phyloP scores from a whole-genome alignment of 2,329 filamentous ascomycete genomes.

The Rasamsonia emersonii region DNA sequence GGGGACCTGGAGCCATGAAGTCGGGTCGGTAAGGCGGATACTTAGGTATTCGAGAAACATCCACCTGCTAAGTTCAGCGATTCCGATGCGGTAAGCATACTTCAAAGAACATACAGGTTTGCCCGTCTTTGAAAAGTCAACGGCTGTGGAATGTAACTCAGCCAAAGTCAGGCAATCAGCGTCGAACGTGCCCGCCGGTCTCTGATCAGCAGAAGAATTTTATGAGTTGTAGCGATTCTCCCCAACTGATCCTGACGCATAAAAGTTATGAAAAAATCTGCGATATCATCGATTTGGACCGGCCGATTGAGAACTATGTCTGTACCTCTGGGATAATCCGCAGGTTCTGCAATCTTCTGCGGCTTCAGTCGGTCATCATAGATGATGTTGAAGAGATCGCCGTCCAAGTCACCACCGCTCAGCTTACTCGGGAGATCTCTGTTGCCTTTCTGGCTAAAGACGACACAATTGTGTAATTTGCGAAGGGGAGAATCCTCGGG shows the following conservation, averaged over 20 bases:
- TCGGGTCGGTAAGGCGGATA: slow-evolving; percentile 9
- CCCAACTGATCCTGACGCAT: slow-evolving; percentile 61
- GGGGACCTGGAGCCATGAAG: slow-evolving; percentile 18
- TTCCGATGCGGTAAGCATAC: not conserved
- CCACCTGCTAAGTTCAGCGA: slow-evolving; percentile 5
- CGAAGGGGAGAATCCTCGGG: slow-evolving; percentile 54
- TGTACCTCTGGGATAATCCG: slow-evolving; percentile 57
- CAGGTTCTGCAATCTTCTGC: slow-evolving; percentile 43
- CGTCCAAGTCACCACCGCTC: slow-evolving; percentile 75
- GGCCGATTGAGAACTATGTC: slow-evolving; percentile 52
- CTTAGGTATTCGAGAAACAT: slow-evolving; percentile 10
- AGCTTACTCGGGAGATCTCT: slow-evolving; percentile 72
- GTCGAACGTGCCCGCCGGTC: slow-evolving; percentile 43
- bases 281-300: slow-evolving; percentile 60
- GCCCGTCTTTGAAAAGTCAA: slow-evolving; percentile 71
- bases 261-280: slow-evolving; percentile 70
- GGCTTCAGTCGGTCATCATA: slow-evolving; percentile 54
- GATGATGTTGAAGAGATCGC: slow-evolving; percentile 73
- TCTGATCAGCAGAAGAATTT: slow-evolving; percentile 56
- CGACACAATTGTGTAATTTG: slow-evolving; percentile 61
- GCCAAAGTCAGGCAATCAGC: slow-evolving; percentile 49
- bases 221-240: slow-evolving; percentile 56
- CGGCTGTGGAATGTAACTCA: slow-evolving; percentile 58
- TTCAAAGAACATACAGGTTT: slow-evolving; percentile 37
- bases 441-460: slow-evolving; percentile 62